These are phyloP conservation scores for Andrographis paniculata DNA, from an alignment of 305 asterid genomes.

Conservation along the genomic window DNA sequence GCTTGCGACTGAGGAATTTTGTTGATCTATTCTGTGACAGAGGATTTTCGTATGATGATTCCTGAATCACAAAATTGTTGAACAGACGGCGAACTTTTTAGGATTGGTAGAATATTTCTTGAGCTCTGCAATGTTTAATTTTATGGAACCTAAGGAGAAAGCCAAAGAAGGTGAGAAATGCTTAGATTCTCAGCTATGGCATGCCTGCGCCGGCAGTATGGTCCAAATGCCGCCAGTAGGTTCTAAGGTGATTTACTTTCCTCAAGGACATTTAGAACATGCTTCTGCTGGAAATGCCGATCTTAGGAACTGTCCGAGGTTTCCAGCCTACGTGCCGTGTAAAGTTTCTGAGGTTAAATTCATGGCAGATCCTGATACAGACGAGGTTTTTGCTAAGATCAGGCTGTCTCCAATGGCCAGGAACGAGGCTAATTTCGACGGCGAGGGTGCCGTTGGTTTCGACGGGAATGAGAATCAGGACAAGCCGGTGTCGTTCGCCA, in stretches of 20 bases:
- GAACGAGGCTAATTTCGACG: slow-evolving; percentile 31
- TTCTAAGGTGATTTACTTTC: slow-evolving; percentile 64
- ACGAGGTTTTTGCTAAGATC: slow-evolving; percentile 68
- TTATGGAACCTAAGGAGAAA: slow-evolving; percentile 53
- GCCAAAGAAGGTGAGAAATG: slow-evolving; percentile 40
- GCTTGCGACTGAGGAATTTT: no score
- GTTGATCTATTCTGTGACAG: no score
- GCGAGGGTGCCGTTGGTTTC: slow-evolving; percentile 33
- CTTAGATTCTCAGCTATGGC: slow-evolving; percentile 80
- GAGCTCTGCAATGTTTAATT: slow-evolving; percentile 46
- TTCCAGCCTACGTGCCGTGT: slow-evolving; percentile 53
- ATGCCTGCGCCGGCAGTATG: slow-evolving; percentile 89
- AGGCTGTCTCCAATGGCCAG: slow-evolving; percentile 32
- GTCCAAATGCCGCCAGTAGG: slow-evolving; percentile 60
- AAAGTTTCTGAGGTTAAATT: slow-evolving; percentile 40
- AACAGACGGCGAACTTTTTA: slow-evolving; percentile 14
- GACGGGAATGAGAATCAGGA: slow-evolving; percentile 22
- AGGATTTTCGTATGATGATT: no score
- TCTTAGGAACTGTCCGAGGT: slow-evolving; percentile 32
- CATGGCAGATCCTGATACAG: slow-evolving; percentile 80
- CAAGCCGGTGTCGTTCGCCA: not conserved
- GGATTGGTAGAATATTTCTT: no score
- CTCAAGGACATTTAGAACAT: slow-evolving; percentile 84
- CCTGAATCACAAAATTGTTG: slow-evolving; percentile 13
- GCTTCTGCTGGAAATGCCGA: slow-evolving; percentile 45